These are phyloP conservation scores for Selaginella moellendorffii DNA, from an alignment of 75 land plant species.

Conservation along the genomic window DNA sequence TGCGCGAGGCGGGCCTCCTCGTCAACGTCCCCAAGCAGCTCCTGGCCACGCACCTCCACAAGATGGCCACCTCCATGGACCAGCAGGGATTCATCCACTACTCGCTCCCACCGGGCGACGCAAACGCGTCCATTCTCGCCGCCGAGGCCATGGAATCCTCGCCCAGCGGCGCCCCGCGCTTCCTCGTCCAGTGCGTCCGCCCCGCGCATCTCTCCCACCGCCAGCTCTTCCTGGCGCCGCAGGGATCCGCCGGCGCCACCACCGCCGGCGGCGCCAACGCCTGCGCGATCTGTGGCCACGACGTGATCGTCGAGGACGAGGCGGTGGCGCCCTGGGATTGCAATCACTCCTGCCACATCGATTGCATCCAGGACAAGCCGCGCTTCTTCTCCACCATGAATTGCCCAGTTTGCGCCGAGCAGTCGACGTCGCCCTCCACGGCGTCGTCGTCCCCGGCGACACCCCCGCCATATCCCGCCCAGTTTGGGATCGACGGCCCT, in stretches of 20 bases:
- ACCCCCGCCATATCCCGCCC: neutral
- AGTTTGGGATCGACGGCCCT: too few relatives aligned
- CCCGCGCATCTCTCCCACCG: conserved; percentile 14
- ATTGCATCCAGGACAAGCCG: conserved; percentile 9
- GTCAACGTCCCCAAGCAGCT: conserved; percentile 16
- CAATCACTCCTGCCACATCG: conserved; percentile 8
- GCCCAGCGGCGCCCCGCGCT: neutral
- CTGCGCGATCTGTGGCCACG: conserved; percentile 3
- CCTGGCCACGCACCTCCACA: conserved; percentile 11
- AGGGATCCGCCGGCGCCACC: neutral
- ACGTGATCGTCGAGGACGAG: neutral
- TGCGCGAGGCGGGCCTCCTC: conserved; percentile 10
- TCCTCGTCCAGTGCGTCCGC: conserved; percentile 11
- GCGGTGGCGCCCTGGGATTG: conserved; percentile 16
- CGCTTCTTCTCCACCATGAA: conserved; percentile 7
- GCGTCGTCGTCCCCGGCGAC: neutral
- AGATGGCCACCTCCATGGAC: conserved; percentile 15
- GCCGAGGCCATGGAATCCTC: conserved; percentile 6
- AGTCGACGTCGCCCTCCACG: neutral
- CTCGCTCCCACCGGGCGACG: neutral
- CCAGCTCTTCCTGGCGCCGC: conserved; percentile 7
- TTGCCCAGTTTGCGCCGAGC: conserved; percentile 16
- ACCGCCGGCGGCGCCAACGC: neutral
- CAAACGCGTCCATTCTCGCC: too few relatives aligned
- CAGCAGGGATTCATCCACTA: neutral